These are phyloP conservation scores for Pluteus cervinus DNA, from an alignment of 768 basidiomycete genomes.

Conservation along the genomic window DNA sequence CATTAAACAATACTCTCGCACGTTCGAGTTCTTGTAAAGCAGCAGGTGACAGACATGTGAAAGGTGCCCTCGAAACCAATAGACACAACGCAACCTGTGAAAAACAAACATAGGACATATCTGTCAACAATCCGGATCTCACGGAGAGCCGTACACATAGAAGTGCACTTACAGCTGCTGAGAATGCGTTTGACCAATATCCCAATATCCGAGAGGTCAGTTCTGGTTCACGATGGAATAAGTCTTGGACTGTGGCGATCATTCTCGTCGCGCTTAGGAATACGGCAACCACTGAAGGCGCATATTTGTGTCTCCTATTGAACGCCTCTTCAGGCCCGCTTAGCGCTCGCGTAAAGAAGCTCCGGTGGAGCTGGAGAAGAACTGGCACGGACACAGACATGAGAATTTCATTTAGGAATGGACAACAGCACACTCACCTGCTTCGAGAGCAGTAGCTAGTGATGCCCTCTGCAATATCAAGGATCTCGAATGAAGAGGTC, in stretches of 20 bases:
- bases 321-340: slow-evolving; percentile 53
- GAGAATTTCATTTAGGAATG: not conserved
- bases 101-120: not conserved
- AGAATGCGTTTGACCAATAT: slow-evolving; percentile 51
- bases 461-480: slow-evolving; percentile 57
- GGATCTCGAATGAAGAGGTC: slow-evolving; percentile 34
- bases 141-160: too few species aligned
- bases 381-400: slow-evolving; percentile 28
- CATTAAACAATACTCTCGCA: slow-evolving; percentile 37
- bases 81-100: slow-evolving; percentile 43
- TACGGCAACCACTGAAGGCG: slow-evolving; percentile 65
- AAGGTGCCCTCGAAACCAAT: slow-evolving; percentile 60
- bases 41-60: slow-evolving; percentile 54
- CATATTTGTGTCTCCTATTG: slow-evolving; percentile 57
- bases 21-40: slow-evolving; percentile 57
- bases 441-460: slow-evolving; percentile 53
- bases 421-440: slow-evolving; percentile 35
- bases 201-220: slow-evolving; percentile 48
- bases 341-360: slow-evolving; percentile 61
- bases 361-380: slow-evolving; percentile 59
- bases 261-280: slow-evolving; percentile 60
- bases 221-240: slow-evolving; percentile 54
- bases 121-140: slow-evolving; percentile 2
- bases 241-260: slow-evolving; percentile 51
- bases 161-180: slow-evolving; percentile 36